Evolutionary conservation across 805 yeast species (phyloP), one percentile per base, ranked within the genome.

Genomic region (Isabelozyma pseudorhagii): DNA sequence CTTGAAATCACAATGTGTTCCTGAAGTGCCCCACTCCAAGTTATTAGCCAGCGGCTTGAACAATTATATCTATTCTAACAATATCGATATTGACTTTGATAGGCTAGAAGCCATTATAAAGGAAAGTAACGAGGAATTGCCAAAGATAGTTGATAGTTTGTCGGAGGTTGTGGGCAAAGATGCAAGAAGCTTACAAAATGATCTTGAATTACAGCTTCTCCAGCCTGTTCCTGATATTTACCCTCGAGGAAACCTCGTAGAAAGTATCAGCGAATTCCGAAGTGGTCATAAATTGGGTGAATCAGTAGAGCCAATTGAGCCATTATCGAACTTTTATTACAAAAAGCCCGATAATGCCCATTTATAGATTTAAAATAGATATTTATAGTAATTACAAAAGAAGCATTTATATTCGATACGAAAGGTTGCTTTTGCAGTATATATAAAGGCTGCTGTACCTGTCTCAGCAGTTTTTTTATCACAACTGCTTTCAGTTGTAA

Each of bases 261-360:
- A 63, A 1, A 69, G 74, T 52, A 63, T 78, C 25, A 82, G 80
- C 1, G 73, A 67, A 27, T 87, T 89, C 75, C 86, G 85, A 64
- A 66, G 81, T 15, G 61, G 65, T 2, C 65, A 82, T 54, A 71
- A 69, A 42, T 59, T 81, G 46, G 85, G 91, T 0, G 80, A 81
- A 1, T 77, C 83, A n/a, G 88, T 94, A 8, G 65, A 61, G 45
- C 90, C 96, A 1, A 60, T 60, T 41, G 51, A 52, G 17, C 59
- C 60, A 2, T 58, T 69, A 45, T 50, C 56, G 9, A 55, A 58
- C 13, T 70, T 57, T 54, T 64, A 62, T 49, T 61, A 59, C 47
- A 61, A 59, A 21, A 61, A 55, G 25, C 55, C 40, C 18, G 61
- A 60, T 39, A 51, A 50, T 18, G 52, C 58, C 14, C 63, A 57